Conservation (phyloP, 805 yeast species). For the Saccharomycopsis synnaedendra region DNA sequence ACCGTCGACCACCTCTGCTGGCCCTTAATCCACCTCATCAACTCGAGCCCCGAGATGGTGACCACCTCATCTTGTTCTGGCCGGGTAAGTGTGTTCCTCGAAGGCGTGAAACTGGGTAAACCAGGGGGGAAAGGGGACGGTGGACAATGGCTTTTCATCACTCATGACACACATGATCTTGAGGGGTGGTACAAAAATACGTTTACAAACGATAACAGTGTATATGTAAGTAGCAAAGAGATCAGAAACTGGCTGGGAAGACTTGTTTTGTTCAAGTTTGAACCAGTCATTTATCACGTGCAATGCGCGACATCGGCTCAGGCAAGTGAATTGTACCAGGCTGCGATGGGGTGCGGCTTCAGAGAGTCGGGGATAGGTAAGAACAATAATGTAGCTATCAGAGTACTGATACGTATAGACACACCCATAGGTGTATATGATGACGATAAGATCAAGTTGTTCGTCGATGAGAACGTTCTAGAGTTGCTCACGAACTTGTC, state of each 20-base stretch:
- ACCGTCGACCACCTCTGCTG: slow-evolving; percentile 64
- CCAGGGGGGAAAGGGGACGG: slow-evolving; percentile 81
- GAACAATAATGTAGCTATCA: slow-evolving; percentile 65
- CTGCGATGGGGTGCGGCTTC: slow-evolving; percentile 78
- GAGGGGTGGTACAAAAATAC: slow-evolving; percentile 30
- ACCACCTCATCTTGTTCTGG: slow-evolving; percentile 89
- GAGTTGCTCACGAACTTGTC: slow-evolving; percentile 42
- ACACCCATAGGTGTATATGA: slow-evolving; percentile 56
- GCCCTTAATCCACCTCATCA: slow-evolving; percentile 63
- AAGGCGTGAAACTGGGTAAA: slow-evolving; percentile 46
- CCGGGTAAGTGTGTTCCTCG: slow-evolving; percentile 69
- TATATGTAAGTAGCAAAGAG: neutral
- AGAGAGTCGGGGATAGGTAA: slow-evolving; percentile 81
- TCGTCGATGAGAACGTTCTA: slow-evolving; percentile 45
- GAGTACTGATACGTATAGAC: slow-evolving; percentile 66
- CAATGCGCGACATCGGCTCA: slow-evolving; percentile 51
- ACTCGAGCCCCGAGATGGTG: slow-evolving; percentile 53
- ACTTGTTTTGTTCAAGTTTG: slow-evolving; percentile 64
- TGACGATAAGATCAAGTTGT: slow-evolving; percentile 21
- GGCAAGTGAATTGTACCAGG: slow-evolving; percentile 52
- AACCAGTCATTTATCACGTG: slow-evolving; percentile 77
- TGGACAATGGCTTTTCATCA: slow-evolving; percentile 74
- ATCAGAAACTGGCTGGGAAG: slow-evolving; percentile 25
- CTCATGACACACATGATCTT: slow-evolving; percentile 47
- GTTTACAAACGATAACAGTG: neutral